Evolutionary conservation across 352 stramenopile genomes (phyloP), one percentile per base, ranked within the genome.

Genomic region (Peronosclerospora sorghi): DNA sequence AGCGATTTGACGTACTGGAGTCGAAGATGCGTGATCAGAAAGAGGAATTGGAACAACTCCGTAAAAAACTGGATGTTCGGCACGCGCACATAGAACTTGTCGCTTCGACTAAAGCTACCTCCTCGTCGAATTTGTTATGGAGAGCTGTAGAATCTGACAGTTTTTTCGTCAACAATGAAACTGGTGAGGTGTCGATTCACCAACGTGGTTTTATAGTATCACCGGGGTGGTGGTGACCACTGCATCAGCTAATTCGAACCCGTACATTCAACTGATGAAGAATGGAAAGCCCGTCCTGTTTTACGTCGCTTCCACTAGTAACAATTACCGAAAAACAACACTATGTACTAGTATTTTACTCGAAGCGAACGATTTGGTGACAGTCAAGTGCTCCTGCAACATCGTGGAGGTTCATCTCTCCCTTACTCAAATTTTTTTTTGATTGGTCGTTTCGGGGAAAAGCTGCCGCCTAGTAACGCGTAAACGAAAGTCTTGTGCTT

Each of bases 1-100:
- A 64, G 15, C 23, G 46, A 18, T 47, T 64, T 30, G 35, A 60
- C 14, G 13, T 51, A 1, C 9, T 56, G 35, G 41, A 51, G 29
- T 42, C 41, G 5, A 56, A 51, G 14, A 4, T 56, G 26, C 41
- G 41, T 8, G 48, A 56, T 23, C 23, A 46, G 9, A 4, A 56
- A 14, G 28, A 46, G 1, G 30, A 56, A 19, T 14, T 41, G 5
- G 35, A 41, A 18, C 17, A 17, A 19, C 35, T 41, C 12, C 35
- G 20, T 8, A n/a, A n/a, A 21, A 10, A 41, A 1, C 21, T 6
- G 6, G 6, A 26, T 26, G 21, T 26, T 26, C n/a, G n/a, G n/a
- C n/a, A 26, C 4, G 15, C 10, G 13, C 30, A 35, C 12, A 17
- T 35, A 18, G 5, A 14, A 17, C 30, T 35, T 18, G 13, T 18